Percentiles rank a stretch among this genome's conserved stretches.
Conservation (phyloP, 2,329 filamentous ascomycete genomes). For the Apiospora arundinis region DNA sequence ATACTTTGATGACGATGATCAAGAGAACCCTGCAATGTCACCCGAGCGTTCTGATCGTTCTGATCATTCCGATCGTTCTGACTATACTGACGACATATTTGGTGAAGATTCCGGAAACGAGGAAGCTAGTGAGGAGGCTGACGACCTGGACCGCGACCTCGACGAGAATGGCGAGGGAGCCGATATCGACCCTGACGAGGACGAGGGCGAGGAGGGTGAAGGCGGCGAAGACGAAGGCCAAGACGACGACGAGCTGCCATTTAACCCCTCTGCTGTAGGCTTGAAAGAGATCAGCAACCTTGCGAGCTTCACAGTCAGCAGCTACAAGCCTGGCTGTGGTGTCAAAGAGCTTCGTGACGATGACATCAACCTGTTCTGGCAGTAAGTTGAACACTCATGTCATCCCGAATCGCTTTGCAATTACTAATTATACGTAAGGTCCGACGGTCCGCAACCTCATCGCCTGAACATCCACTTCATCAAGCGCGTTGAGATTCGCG, state of each 20-base stretch:
- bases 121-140: conserved; percentile 28
- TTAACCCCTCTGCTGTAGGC: conserved; percentile 61
- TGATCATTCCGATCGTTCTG: neutral
- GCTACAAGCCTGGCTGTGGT: conserved; percentile 80
- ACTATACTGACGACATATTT: neutral
- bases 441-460: conserved; percentile 84
- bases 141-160: conserved; percentile 31
- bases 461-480: conserved; percentile 85
- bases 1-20: neutral
- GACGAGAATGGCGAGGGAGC: conserved; percentile 34
- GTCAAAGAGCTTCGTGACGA: conserved; percentile 78
- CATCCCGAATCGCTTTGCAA: neutral
- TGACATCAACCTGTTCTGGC: conserved; percentile 78
- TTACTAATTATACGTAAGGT: conserved; percentile 51
- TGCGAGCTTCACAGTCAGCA: conserved; percentile 82
- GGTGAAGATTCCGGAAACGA: conserved; percentile 29
- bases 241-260: conserved; percentile 47
- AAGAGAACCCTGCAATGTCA: neutral
- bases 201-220: conserved; percentile 36
- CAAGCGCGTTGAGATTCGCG: conserved; percentile 79
- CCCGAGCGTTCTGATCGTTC: neutral
- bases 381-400: conserved; percentile 57
- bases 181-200: conserved; percentile 38
- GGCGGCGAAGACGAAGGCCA: conserved; percentile 40
- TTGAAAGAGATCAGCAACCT: conserved; percentile 87